Conservation (phyloP, 1,139 yeast species). For the Saccharomycopsis phalli region DNA sequence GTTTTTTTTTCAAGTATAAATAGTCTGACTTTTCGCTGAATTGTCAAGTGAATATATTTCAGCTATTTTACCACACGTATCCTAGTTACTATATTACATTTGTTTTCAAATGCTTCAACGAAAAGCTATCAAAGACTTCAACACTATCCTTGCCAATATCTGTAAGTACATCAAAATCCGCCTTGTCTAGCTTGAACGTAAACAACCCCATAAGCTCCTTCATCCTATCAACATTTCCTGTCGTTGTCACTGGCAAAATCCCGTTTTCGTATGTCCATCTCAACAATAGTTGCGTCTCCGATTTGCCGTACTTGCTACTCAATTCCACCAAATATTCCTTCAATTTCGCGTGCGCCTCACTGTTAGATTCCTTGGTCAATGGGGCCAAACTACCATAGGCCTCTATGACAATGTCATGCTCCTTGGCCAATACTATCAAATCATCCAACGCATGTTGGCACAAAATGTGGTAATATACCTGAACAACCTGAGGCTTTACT, state of each 20-base stretch:
- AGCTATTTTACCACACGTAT: no score
- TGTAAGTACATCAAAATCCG: slow-evolving; percentile 10
- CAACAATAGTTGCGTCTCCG: background rate
- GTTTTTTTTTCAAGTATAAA: background rate
- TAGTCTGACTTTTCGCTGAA: no score
- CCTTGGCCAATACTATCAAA: slow-evolving; percentile 35
- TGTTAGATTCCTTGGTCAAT: slow-evolving; percentile 36
- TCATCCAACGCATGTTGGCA: slow-evolving; percentile 44
- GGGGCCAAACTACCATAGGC: slow-evolving; percentile 48
- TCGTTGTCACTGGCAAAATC: background rate
- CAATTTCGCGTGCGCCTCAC: background rate
- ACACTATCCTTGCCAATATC: slow-evolving; percentile 7
- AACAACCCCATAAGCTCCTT: background rate
- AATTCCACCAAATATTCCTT: background rate
- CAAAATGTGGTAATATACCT: slow-evolving; percentile 49
- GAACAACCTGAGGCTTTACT: slow-evolving; percentile 41
- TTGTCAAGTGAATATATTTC: no score
- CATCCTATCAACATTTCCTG: background rate
- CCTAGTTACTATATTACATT: no score
- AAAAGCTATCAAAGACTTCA: slow-evolving; percentile 3
- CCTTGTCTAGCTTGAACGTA: slow-evolving; percentile 2
- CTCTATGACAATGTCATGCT: slow-evolving; percentile 38
- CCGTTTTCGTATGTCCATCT: background rate
- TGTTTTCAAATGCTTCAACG: no score
- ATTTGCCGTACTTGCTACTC: background rate